Evolutionary conservation across 192 early-diverging fungal genomes (phyloP).

Genomic region (Backusella macrospora): DNA sequence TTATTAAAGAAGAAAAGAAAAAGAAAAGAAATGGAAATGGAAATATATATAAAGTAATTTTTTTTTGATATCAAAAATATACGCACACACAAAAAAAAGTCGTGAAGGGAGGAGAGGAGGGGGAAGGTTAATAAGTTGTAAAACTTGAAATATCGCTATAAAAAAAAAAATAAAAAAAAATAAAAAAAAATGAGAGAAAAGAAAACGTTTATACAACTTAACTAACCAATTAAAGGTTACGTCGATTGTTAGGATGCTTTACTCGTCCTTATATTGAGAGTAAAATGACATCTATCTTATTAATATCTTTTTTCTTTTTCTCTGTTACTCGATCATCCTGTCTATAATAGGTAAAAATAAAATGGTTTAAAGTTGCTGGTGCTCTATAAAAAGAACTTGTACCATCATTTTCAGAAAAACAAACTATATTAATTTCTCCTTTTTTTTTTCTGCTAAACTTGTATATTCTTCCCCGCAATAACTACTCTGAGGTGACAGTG

Average conservation of each 20-base stretch:
- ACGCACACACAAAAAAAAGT: constrained; percentile 7
- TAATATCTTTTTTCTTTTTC: neutral
- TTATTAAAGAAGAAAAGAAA: neutral
- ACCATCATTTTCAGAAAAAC: constrained; percentile 1
- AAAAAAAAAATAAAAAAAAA: neutral
- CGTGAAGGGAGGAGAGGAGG: neutral
- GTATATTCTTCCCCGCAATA: constrained; percentile 13
- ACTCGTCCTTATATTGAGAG: neutral
- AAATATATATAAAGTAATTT: neutral
- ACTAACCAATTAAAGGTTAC: neutral
- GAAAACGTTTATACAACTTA: neutral
- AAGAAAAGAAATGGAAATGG: neutral
- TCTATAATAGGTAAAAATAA: constrained; percentile 1
- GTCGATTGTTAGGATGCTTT: neutral
- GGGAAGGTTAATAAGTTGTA: neutral
- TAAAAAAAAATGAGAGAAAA: neutral
- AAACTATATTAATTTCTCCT: constrained; percentile 11
- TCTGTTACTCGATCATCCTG: constrained; percentile 8
- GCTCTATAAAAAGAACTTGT: constrained; percentile 13
- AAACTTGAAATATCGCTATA: neutral
- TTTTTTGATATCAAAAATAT: neutral
- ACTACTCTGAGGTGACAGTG: constrained; percentile 4
- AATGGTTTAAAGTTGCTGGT: constrained; percentile 14
- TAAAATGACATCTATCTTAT: neutral
- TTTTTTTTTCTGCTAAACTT: neutral